Conservation (phyloP, 169 alveolate genomes). For the Condylostoma magnum region DNA sequence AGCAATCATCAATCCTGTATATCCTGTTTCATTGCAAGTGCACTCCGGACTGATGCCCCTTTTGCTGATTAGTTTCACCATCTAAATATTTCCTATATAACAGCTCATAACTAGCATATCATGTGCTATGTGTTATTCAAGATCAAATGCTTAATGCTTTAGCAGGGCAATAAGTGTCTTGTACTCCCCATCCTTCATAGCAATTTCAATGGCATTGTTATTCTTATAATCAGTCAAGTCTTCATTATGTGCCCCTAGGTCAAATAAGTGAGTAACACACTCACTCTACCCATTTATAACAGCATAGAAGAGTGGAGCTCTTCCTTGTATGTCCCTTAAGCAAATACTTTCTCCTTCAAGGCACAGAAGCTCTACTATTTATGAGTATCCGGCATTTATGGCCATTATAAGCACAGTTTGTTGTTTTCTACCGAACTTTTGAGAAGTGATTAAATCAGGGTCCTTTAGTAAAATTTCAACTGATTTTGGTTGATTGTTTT, state of each 20-base stretch:
- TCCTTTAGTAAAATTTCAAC: neutral
- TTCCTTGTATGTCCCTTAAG: conserved; percentile 12
- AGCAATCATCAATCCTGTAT: neutral
- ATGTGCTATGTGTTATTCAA: neutral
- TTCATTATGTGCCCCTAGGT: neutral
- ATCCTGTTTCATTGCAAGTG: conserved; percentile 2
- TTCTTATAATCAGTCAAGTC: conserved; percentile 24
- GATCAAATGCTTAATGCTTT: neutral
- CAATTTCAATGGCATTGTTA: conserved; percentile 1
- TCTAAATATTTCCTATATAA: neutral
- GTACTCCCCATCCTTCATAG: neutral
- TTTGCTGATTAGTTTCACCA: neutral
- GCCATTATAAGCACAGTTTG: conserved; percentile 21
- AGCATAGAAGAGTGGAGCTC: conserved; percentile 29
- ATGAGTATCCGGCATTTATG: neutral
- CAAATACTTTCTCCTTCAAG: neutral
- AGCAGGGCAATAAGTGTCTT: neutral
- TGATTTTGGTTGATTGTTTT: neutral
- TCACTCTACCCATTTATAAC: conserved; percentile 14
- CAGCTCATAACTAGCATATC: conserved; percentile 1
- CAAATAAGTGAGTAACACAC: neutral
- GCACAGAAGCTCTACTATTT: neutral
- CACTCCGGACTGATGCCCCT: no score
- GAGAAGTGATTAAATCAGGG: neutral
- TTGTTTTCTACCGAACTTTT: neutral